These are phyloP conservation scores for Chalciporus sphaerocephalus DNA, from an alignment of 768 basidiomycete species.

Conservation along the genomic window DNA sequence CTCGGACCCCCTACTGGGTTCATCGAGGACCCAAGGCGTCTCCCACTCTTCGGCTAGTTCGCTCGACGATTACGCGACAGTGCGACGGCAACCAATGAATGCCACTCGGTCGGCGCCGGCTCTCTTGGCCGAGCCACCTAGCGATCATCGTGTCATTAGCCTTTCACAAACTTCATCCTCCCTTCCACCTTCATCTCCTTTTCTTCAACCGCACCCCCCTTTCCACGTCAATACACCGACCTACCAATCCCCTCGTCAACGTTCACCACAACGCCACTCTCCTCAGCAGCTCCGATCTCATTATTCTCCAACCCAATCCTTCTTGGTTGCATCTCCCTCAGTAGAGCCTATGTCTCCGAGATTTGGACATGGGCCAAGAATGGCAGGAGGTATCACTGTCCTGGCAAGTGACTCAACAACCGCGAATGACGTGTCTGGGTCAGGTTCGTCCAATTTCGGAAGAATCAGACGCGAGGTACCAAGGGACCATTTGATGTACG, in stretches of 20 bases:
- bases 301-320: conserved; percentile 9
- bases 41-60: conserved; percentile 22
- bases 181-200: conserved; percentile 7
- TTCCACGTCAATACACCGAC: neutral
- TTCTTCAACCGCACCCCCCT: conserved; percentile 11
- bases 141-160: conserved; percentile 3
- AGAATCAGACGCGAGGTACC: conserved; percentile 12
- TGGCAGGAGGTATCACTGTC: conserved; percentile 27
- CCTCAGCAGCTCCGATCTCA: conserved; percentile 16
- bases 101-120: conserved; percentile 6
- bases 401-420: conserved; percentile 15
- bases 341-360: conserved; percentile 15
- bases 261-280: conserved; percentile 18
- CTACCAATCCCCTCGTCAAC: conserved; percentile 14
- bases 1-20: conserved; percentile 14
- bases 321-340: neutral
- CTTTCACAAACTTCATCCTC: neutral
- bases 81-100: conserved; percentile 20
- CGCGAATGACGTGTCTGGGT: conserved; percentile 9
- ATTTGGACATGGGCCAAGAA: conserved; percentile 21
- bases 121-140: neutral
- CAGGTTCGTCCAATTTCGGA: conserved; percentile 12
- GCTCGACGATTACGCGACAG: conserved; percentile 18
- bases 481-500: conserved; percentile 12
- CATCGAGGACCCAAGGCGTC: neutral